Conservation (phyloP, 805 yeast species). For the Saturnispora gosingensis region DNA sequence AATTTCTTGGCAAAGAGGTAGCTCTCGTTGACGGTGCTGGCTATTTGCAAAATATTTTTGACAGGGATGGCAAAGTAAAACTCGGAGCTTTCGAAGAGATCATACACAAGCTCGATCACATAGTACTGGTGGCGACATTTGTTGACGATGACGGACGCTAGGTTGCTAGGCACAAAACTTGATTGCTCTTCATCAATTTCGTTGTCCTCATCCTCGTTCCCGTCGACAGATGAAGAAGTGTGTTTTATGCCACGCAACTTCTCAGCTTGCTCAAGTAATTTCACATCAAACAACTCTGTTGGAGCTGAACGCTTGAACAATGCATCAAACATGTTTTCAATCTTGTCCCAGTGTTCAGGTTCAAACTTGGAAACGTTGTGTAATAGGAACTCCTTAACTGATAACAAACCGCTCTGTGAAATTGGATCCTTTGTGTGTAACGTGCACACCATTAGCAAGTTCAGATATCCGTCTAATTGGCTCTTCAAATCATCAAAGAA, state of each 20-base stretch:
- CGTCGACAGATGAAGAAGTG: conserved; percentile 12
- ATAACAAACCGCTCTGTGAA: conserved; percentile 87
- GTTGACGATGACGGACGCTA: conserved; percentile 59
- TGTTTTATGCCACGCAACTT: conserved; percentile 13
- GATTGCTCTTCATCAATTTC: conserved; percentile 8
- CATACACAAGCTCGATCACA: conserved; percentile 80
- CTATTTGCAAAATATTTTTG: conserved; percentile 47
- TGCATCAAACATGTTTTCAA: conserved; percentile 54
- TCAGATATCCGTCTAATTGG: conserved; percentile 71
- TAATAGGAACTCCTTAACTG: conserved; percentile 70
- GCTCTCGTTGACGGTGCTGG: conserved; percentile 53
- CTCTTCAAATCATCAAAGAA: conserved; percentile 70
- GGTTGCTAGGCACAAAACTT: conserved; percentile 31
- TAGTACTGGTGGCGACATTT: conserved; percentile 86
- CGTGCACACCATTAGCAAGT: conserved; percentile 73
- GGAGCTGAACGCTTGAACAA: conserved; percentile 84
- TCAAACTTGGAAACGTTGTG: conserved; percentile 62
- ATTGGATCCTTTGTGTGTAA: conserved; percentile 97
- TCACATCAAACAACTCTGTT: conserved; percentile 62
- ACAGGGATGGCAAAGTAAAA: conserved; percentile 68
- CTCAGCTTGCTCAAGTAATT: conserved; percentile 20
- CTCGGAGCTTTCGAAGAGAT: conserved; percentile 58
- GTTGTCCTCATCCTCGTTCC: conserved; percentile 8
- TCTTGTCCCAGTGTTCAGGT: conserved; percentile 62
- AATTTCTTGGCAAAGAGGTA: conserved; percentile 79